Evolutionary conservation across 805 yeast genomes (phyloP), one percentile per base, ranked within the genome.

Genomic region (Yarrowia hollandica): DNA sequence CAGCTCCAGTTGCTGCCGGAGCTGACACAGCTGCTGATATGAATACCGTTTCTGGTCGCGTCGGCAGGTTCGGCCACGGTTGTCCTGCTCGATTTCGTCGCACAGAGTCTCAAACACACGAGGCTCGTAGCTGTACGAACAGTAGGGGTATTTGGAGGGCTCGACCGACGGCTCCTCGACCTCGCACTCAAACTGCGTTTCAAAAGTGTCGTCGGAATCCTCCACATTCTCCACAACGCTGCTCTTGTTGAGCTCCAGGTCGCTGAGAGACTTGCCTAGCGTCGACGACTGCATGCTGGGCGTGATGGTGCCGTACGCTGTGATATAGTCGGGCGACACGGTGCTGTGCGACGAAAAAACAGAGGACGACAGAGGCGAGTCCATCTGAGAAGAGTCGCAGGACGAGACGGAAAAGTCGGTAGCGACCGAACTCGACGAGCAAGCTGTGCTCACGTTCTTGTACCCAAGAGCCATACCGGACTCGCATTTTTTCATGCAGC

Each of bases 21-120:
- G 26, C 58, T 52, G 44, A 14, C 42, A 35, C 18, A 52, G 35
- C 15, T 52, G 58, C 33, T 35, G 44, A 21, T 52, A 37, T 10
- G 58, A 52, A 26, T 52, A 52, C n/a, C 58, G 44, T n/a, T 28
- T 25, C 44, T 52, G 58, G 26, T 52, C 58, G 14, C 58, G 23
- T 18, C 35, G 12, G 2, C 14, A 9, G 11, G 58, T 52, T 16
- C 58, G 25, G 11, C 58, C 58, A 9, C 58, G 44, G 44, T 52
- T 52, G 7, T 35, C 58, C 26, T 35, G 58, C 44, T 52, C 58
- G 21, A 52, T 35, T 34, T 52, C 58, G 35, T 52, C 58, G 26
- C 44, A 52, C 23, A 52, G 44, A 8, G 25, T 25, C 42, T 23
- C 58, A 26, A 35, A 52, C 25, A 52, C 44, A 7, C 28, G 16